Base-by-base conservation (phyloP, 2,329 filamentous ascomycete genomes). In the Diplodia sapinea region DNA sequence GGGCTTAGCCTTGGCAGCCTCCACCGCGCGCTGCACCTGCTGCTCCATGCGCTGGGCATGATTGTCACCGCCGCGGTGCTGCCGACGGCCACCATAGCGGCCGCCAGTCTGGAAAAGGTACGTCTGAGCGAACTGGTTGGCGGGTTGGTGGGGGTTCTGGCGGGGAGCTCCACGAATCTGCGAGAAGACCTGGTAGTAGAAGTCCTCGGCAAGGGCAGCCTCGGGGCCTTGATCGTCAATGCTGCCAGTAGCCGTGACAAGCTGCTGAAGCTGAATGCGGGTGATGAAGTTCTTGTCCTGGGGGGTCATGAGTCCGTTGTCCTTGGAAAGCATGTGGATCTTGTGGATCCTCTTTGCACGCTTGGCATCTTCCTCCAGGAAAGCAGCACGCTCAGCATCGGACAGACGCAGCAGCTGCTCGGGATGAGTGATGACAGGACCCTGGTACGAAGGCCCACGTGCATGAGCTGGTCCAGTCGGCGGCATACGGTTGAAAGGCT, bases 241-340 rank as follows among this genome's bases (percentile, higher is more conserved):
- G 74, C 93, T 95, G 11, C 94, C 94, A 29, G 93, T 96, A 9
- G 95, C 94, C 12, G 94, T 89, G 65, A 99, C 92, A 43, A 99
- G 86, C 77, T 99, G 95, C 81, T 99, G 95, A 64, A 99, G 85
- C 78, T 99, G 95, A 71, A 99, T 99, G 20, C 95, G 89, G 5
- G 95, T 98, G 72, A 99, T 97, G 80, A 98, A 99, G 78, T 97
- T 99, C 85, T 99, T 99, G 81, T 99, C 95, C 76, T 98, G 94
- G 0, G 95, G 95, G 4, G 95, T 99, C 95, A 99, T 99, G 69
- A 99, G 82, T 29, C 95, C 95, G 75, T 99, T 99, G 74, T 96
- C 93, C 80, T 93, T 93, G 29, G 93, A 96, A 65, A 97, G 82
- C 51, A 96, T 84, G 81, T 94, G 94, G 70, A 99, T 98, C 83